Evolutionary conservation across 2,329 filamentous ascomycete species (phyloP), one percentile per base, ranked within the genome.

Genomic region (Onygenales sp.): DNA sequence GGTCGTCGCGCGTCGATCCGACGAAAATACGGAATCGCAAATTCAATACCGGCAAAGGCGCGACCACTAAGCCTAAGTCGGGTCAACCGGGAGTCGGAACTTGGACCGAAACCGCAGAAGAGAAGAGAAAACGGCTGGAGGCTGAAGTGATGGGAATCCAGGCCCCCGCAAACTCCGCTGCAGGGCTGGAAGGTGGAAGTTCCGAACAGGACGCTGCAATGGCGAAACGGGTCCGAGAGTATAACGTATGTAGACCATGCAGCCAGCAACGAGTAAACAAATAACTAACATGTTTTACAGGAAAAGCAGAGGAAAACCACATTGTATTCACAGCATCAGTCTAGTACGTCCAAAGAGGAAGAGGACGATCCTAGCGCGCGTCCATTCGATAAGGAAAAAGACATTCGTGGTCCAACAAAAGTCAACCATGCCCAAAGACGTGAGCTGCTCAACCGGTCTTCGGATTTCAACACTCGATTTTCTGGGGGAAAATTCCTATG

Each of bases 331-430:
- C 53, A 60, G 32, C 58, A 60, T 31, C 53, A 58, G 36, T 41
- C 46, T 7, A 53, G 48, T 14, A 21, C 36, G 78, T 2, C 78
- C 73, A 65, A 84, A 78, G 82, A 84, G 57, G 82, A 89, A 58
- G 88, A 93, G 21, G 92, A 96, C 70, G 91, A 97, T 66, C 92
- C 93, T 0, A 95, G 89, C 69, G 86, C 87, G 70, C 78, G 92
- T 56, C 86, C 82, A 0, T 97, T 97, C 70, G 89, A 96, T 72
- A 80, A 84, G 58, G 89, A 96, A 69, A 97, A 96, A 74, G 93
- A 97, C 68, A 95, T 97, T 82, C 86, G 82, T 41, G 73, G 88
- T 2, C 85, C 85, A 7, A 81, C 82, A 14, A 83, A 81, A 63
- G 82, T 96, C 51, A 86, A 83, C 31, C 75, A 83, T 59, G 78